These are phyloP conservation scores for Rutstroemia sp. DNA, from an alignment of 2,329 filamentous ascomycete species.

Conservation along the genomic window DNA sequence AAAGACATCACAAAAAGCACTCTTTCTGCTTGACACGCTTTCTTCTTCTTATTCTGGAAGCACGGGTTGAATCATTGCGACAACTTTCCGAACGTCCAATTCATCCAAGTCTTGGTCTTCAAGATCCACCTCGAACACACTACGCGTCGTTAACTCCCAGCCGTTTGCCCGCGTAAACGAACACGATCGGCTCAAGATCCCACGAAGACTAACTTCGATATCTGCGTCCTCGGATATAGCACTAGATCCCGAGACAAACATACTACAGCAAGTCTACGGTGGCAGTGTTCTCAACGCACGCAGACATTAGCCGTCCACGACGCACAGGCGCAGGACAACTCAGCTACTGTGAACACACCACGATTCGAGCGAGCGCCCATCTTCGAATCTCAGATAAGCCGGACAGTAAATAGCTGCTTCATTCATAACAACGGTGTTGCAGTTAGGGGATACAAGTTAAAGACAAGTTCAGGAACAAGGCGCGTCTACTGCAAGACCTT, in stretches of 20 bases:
- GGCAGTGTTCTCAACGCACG: too few relatives aligned
- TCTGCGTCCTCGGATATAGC: not conserved
- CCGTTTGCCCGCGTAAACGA: not conserved
- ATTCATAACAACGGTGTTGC: slow-evolving; percentile 5
- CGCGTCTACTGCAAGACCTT: not conserved
- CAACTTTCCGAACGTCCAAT: not conserved
- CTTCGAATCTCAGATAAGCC: slow-evolving; percentile 20
- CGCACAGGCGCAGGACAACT: slow-evolving; percentile 11
- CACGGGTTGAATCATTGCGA: not conserved
- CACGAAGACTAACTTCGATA: not conserved
- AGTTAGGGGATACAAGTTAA: not conserved
- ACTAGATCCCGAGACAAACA: not conserved
- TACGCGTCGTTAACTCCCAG: not conserved
- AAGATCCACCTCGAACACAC: not conserved
- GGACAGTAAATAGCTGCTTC: slow-evolving; percentile 11
- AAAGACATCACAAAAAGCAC: not conserved
- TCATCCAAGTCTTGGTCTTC: not conserved
- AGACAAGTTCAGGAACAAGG: not conserved
- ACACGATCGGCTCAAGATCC: not conserved
- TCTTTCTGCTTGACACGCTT: not conserved
- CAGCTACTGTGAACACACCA: not conserved
- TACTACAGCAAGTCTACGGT: too few relatives aligned
- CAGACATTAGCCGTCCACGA: not conserved
- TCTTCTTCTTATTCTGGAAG: not conserved
- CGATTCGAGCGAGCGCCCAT: slow-evolving; percentile 1